phyloP scores from a whole-genome alignment of 163 green algal species.

The Chloromonas sp. region DNA sequence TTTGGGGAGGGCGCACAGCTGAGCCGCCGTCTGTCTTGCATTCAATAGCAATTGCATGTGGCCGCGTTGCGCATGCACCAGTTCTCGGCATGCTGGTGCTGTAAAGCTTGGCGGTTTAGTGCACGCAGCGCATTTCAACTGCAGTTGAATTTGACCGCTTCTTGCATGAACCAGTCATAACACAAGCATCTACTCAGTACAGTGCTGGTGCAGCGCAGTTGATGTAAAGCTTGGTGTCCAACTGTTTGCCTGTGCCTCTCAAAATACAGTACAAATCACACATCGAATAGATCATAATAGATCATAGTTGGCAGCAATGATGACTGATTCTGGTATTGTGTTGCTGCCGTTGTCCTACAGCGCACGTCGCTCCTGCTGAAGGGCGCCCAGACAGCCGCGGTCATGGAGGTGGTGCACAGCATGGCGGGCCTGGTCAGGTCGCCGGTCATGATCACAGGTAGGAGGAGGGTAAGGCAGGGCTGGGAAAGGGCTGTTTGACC shows the following conservation, averaged over 20 bases:
- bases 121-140: no score
- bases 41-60: no score
- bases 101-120: no score
- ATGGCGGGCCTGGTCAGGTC: slow-evolving; percentile 71
- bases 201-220: neutral
- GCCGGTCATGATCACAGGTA: slow-evolving; percentile 74
- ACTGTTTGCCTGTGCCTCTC: neutral
- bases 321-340: neutral
- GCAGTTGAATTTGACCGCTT: no score
- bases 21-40: no score
- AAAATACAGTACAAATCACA: neutral
- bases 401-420: slow-evolving; percentile 80
- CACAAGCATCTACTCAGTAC: no score
- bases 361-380: slow-evolving; percentile 63
- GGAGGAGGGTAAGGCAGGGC: neutral
- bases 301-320: neutral
- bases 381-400: slow-evolving; percentile 72
- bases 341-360: slow-evolving; percentile 21
- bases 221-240: neutral
- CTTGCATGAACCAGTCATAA: no score
- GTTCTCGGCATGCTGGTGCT: no score
- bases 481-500: no score
- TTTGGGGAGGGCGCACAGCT: no score
- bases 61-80: no score
- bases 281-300: no score